These are phyloP conservation scores for Tricholoma sp. DNA, from an alignment of 768 basidiomycete species.

Conservation along the genomic window DNA sequence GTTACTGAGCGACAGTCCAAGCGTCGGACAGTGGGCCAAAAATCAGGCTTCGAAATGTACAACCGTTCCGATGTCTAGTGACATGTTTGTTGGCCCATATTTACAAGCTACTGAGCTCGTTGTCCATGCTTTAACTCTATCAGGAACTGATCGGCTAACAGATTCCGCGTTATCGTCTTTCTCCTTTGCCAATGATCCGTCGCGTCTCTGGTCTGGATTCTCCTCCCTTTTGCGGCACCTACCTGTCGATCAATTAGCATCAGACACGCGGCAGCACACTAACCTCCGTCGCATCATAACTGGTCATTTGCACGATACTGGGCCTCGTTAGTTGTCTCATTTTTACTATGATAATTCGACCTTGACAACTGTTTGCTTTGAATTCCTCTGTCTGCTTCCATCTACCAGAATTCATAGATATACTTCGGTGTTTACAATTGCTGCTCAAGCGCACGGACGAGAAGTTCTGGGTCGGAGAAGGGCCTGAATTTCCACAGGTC, in stretches of 20 bases:
- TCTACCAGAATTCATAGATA: slow-evolving; percentile 50
- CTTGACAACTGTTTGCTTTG: slow-evolving; percentile 7
- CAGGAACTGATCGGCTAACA: slow-evolving; percentile 3
- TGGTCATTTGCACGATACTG: slow-evolving; percentile 56
- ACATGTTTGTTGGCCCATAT: slow-evolving; percentile 46
- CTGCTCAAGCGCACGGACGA: slow-evolving; percentile 53
- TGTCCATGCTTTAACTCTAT: slow-evolving; percentile 10
- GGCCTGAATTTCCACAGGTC: slow-evolving; percentile 67
- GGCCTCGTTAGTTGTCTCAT: slow-evolving; percentile 46
- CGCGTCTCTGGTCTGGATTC: slow-evolving; percentile 51
- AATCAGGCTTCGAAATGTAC: slow-evolving; percentile 35
- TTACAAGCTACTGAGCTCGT: slow-evolving; percentile 38
- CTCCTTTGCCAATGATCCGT: slow-evolving; percentile 31
- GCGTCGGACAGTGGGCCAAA: slow-evolving; percentile 59
- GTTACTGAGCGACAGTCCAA: slow-evolving; percentile 41
- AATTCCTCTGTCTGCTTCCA: slow-evolving; percentile 3
- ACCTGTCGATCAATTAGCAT: slow-evolving; percentile 37
- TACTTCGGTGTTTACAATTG: slow-evolving; percentile 54
- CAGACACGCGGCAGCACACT: slow-evolving; percentile 27
- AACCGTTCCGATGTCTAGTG: slow-evolving; percentile 38
- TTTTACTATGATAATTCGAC: slow-evolving; percentile 8
- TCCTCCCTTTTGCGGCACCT: slow-evolving; percentile 43
- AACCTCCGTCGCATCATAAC: slow-evolving; percentile 52
- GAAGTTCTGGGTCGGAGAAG: slow-evolving; percentile 66
- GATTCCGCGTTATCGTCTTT: slow-evolving; percentile 10